Conservation (phyloP, 2,329 filamentous ascomycete species). For the Aschersonia sp. region DNA sequence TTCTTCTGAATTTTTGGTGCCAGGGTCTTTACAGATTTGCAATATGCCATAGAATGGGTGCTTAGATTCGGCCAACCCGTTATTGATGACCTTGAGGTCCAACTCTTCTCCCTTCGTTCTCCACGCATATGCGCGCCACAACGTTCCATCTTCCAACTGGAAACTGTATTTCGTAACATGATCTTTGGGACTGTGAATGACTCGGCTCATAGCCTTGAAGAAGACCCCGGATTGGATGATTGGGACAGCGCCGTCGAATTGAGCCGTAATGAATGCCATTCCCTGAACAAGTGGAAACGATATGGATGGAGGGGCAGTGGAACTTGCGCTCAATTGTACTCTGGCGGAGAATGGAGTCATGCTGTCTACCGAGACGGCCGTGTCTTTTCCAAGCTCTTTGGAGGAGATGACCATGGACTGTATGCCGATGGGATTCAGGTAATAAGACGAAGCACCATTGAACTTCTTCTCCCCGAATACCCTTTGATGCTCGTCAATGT, state of each 20-base stretch:
- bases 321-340: slow-evolving; percentile 47
- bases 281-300: slow-evolving; percentile 79
- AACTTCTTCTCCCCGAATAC: slow-evolving; percentile 47
- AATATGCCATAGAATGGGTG: slow-evolving; percentile 61
- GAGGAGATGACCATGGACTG: slow-evolving; percentile 74
- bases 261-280: slow-evolving; percentile 71
- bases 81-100: slow-evolving; percentile 53
- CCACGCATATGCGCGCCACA: slow-evolving; percentile 72
- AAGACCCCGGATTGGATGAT: slow-evolving; percentile 60
- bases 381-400: slow-evolving; percentile 49
- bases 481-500: slow-evolving; percentile 53
- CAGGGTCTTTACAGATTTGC: slow-evolving; percentile 69
- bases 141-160: slow-evolving; percentile 53
- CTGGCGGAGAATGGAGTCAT: slow-evolving; percentile 47
- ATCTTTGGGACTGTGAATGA: slow-evolving; percentile 39
- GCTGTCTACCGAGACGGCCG: slow-evolving; percentile 37
- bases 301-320: slow-evolving; percentile 42
- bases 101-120: slow-evolving; percentile 43
- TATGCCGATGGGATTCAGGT: slow-evolving; percentile 68
- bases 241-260: slow-evolving; percentile 59
- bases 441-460: slow-evolving; percentile 52
- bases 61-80: slow-evolving; percentile 48
- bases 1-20: slow-evolving; percentile 37
- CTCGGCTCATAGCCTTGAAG: slow-evolving; percentile 52
- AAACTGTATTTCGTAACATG: slow-evolving; percentile 66